phyloP scores from a whole-genome alignment of 2,329 filamentous ascomycete species.

The Teratosphaeriaceae sp. region DNA sequence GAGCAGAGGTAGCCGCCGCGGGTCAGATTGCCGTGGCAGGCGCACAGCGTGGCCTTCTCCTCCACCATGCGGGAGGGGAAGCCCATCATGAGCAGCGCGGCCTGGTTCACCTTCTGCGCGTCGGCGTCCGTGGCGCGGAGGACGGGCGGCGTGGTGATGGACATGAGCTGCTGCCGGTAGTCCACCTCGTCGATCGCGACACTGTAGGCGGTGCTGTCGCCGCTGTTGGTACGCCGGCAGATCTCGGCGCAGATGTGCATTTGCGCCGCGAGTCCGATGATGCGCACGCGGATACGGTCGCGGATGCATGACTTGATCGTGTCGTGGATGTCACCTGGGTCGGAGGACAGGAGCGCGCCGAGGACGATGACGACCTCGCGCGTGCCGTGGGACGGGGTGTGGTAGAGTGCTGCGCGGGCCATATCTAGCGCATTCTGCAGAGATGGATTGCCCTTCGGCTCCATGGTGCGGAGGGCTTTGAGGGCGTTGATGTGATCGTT shows the following conservation, averaged over 20 bases:
- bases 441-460: conserved; percentile 45
- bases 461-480: conserved; percentile 44
- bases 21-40: conserved; percentile 78
- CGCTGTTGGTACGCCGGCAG: conserved; percentile 78
- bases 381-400: conserved; percentile 88
- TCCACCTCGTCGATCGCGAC: conserved; percentile 83
- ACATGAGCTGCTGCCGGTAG: conserved; percentile 82
- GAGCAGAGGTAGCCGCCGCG: conserved; percentile 88
- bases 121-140: conserved; percentile 48
- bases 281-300: conserved; percentile 78
- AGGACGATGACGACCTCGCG: conserved; percentile 88
- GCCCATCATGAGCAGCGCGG: conserved; percentile 85
- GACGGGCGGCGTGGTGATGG: conserved; percentile 80
- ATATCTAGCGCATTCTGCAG: conserved; percentile 95
- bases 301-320: conserved; percentile 72
- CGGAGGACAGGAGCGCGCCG: conserved; percentile 80
- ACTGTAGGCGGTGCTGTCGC: conserved; percentile 68
- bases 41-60: conserved; percentile 68
- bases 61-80: conserved; percentile 84
- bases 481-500: conserved; percentile 78
- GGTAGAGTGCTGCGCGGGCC: conserved; percentile 84
- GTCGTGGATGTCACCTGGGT: conserved; percentile 91
- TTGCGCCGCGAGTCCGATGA: conserved; percentile 86
- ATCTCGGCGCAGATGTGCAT: conserved; percentile 89
- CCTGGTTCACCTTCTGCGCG: conserved; percentile 35